These are phyloP conservation scores for Xylaria sp. DNA, from an alignment of 495 filamentous ascomycete genomes.

Conservation along the genomic window DNA sequence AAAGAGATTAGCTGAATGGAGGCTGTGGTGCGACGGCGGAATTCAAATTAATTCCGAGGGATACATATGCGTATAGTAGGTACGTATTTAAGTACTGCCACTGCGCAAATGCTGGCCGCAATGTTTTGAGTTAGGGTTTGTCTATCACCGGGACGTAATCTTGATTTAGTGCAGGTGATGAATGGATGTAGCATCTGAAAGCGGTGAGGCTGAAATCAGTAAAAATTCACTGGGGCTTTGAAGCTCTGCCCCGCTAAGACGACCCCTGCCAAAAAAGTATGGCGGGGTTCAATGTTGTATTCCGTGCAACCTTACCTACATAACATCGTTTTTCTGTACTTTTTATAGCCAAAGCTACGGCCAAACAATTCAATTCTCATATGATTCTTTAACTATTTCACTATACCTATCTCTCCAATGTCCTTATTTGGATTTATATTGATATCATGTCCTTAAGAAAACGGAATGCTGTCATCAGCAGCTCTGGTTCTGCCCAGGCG, in stretches of 20 bases:
- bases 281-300: constrained; percentile 22
- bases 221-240: constrained; percentile 30
- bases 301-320: background rate
- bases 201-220: constrained; percentile 31
- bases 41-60: background rate
- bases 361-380: background rate
- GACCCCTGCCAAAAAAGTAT: constrained; percentile 12
- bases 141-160: background rate
- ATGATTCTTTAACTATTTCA: background rate
- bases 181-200: constrained; percentile 29
- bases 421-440: constrained; percentile 52
- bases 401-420: background rate
- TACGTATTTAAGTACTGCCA: background rate
- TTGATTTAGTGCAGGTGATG: background rate
- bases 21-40: background rate
- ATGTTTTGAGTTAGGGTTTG: background rate
- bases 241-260: constrained; percentile 33
- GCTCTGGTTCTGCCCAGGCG: constrained; percentile 40
- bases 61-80: background rate
- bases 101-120: background rate
- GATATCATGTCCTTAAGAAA: constrained; percentile 86
- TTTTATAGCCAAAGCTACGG: background rate
- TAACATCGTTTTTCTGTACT: background rate
- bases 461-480: constrained; percentile 73
- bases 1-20: background rate